Conservation (phyloP, 805 yeast species). For the Jamesozyma jinghongensis region DNA sequence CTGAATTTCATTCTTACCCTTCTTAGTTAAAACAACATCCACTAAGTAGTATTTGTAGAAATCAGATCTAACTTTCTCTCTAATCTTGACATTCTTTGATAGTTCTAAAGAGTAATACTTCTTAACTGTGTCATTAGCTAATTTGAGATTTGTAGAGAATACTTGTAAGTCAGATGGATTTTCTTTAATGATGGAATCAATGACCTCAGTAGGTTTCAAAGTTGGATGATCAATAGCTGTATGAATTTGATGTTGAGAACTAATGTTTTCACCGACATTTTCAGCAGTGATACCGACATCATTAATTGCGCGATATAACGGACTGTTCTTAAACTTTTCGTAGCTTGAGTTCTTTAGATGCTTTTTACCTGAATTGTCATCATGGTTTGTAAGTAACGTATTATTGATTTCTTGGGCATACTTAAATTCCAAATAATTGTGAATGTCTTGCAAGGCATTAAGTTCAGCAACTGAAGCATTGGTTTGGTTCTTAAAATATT, state of each 20-base stretch:
- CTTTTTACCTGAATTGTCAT: conserved; percentile 32
- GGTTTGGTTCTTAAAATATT: conserved; percentile 46
- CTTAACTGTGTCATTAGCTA: conserved; percentile 65
- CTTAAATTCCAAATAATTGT: conserved; percentile 72
- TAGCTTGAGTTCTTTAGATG: conserved; percentile 54
- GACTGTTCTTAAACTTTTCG: conserved; percentile 59
- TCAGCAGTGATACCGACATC: conserved; percentile 72
- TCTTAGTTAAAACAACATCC: conserved; percentile 72
- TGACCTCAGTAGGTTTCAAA: conserved; percentile 50
- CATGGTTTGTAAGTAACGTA: conserved; percentile 21
- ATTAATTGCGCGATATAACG: conserved; percentile 53
- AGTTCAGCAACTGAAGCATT: conserved; percentile 55
- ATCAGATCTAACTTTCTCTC: conserved; percentile 58
- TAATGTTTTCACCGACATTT: conserved; percentile 74
- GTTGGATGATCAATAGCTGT: conserved; percentile 57
- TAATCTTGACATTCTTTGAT: conserved; percentile 68
- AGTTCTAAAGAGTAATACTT: conserved; percentile 72
- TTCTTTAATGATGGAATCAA: conserved; percentile 34
- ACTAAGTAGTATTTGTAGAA: conserved; percentile 57
- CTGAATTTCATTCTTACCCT: conserved; percentile 70
- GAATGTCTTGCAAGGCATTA: conserved; percentile 57
- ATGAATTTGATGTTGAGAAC: conserved; percentile 56
- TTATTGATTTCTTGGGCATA: conserved; percentile 39
- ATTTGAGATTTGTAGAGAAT: conserved; percentile 43
- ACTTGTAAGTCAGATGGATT: conserved; percentile 27